These are phyloP conservation scores for Angomonas ambiguus DNA, from an alignment of 208 protist genomes.

Conservation along the genomic window DNA sequence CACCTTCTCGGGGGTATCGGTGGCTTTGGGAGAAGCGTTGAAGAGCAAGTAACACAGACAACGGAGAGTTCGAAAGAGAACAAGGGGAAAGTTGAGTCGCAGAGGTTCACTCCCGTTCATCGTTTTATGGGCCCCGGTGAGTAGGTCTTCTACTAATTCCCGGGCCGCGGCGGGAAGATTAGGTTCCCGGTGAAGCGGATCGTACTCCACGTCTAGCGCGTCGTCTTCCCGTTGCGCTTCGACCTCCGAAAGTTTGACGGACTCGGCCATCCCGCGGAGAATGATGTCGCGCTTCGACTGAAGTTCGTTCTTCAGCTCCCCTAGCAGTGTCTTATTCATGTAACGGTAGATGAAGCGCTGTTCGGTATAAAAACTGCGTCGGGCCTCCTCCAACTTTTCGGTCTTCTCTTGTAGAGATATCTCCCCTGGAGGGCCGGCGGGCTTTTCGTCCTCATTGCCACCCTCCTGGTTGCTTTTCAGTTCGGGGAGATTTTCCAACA, in stretches of 20 bases:
- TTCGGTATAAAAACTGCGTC: constrained; percentile 52
- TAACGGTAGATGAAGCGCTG: constrained; percentile 65
- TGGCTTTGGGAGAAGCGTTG: constrained; percentile 61
- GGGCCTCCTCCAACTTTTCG: constrained; percentile 34
- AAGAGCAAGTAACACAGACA: constrained; percentile 76
- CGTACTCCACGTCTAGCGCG: constrained; percentile 25
- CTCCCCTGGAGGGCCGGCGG: constrained; percentile 13
- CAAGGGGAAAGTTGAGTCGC: constrained; percentile 40
- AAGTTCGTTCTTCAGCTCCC: constrained; percentile 50
- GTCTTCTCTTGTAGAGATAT: constrained; percentile 31
- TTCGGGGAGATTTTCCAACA: constrained; percentile 41
- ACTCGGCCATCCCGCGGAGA: constrained; percentile 34
- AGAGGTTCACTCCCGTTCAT: background rate
- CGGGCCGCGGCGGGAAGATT: constrained; percentile 31
- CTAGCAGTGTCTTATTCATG: constrained; percentile 58
- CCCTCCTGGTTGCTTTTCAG: constrained; percentile 17
- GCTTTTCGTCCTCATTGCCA: constrained; percentile 8
- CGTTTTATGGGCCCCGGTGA: constrained; percentile 37
- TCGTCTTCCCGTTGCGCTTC: constrained; percentile 26
- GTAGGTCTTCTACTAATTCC: constrained; percentile 25
- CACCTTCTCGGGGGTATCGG: constrained; percentile 62
- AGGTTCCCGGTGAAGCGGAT: constrained; percentile 11
- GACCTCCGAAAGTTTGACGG: constrained; percentile 18
- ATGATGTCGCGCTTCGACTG: constrained; percentile 47
- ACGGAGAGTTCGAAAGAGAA: constrained; percentile 62